Conservation (phyloP, 2,329 filamentous ascomycete genomes). For the Neonectria neomacrospora region DNA sequence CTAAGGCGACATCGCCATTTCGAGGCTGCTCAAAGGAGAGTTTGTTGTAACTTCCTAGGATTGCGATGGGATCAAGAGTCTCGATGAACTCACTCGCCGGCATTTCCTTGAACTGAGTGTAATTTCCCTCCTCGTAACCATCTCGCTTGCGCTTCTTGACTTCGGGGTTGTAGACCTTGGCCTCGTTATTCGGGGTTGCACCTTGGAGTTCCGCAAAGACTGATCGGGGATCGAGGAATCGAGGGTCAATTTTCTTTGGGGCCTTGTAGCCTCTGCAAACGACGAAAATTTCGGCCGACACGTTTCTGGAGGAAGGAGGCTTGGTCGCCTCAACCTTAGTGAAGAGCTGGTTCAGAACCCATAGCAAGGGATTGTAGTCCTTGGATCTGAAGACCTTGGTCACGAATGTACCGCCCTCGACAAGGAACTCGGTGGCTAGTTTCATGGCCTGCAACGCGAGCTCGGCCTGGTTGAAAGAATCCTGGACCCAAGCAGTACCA, state of each 20-base stretch:
- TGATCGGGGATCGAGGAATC: conserved; percentile 86
- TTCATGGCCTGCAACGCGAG: conserved; percentile 91
- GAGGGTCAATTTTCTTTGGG: conserved; percentile 90
- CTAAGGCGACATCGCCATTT: conserved; percentile 86
- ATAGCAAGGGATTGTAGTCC: conserved; percentile 94
- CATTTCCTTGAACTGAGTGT: conserved; percentile 89
- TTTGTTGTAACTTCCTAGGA: conserved; percentile 86
- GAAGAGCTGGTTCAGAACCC: conserved; percentile 98
- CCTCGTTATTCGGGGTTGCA: conserved; percentile 91
- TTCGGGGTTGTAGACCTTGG: conserved; percentile 97
- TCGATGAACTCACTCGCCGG: conserved; percentile 94
- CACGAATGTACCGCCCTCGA: conserved; percentile 90
- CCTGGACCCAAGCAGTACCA: conserved; percentile 97
- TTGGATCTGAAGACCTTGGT: conserved; percentile 98
- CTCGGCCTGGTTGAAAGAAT: conserved; percentile 97
- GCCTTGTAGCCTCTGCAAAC: conserved; percentile 96
- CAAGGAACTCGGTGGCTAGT: conserved; percentile 91
- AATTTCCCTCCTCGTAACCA: conserved; percentile 97
- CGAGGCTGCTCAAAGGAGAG: conserved; percentile 83
- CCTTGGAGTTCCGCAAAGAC: conserved; percentile 94
- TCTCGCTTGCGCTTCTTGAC: conserved; percentile 97
- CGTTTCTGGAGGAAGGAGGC: conserved; percentile 93
- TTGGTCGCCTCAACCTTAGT: conserved; percentile 96
- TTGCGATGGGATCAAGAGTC: conserved; percentile 90
- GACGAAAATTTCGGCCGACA: conserved; percentile 98